phyloP scores from a whole-genome alignment of 257 asterid genomes.

The Ehretia macrophylla region DNA sequence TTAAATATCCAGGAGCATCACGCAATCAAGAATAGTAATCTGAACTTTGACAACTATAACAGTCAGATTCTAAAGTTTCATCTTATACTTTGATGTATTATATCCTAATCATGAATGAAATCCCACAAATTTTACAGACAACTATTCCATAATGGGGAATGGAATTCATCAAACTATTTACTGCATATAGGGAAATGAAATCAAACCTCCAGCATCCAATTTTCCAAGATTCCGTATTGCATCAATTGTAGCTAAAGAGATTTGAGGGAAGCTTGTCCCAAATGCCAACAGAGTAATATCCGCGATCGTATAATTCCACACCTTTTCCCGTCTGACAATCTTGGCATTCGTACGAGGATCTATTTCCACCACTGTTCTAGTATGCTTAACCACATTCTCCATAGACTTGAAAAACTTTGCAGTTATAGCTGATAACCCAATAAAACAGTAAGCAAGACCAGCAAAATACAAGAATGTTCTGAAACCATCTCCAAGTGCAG shows the following conservation, averaged over 20 bases:
- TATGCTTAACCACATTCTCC: conserved; percentile 85
- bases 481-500: conserved; percentile 43
- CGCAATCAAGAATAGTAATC: no score
- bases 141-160: background rate
- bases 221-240: conserved; percentile 79
- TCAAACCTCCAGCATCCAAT: conserved; percentile 82
- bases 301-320: conserved; percentile 89
- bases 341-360: conserved; percentile 57
- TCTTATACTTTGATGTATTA: no score
- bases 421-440: conserved; percentile 90
- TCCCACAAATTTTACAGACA: no score
- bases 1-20: no score
- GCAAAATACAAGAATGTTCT: conserved; percentile 53
- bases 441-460: conserved; percentile 78
- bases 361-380: conserved; percentile 51
- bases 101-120: no score
- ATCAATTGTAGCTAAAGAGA: conserved; percentile 90
- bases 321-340: conserved; percentile 48
- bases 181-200: background rate
- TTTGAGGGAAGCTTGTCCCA: conserved; percentile 98
- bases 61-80: no score
- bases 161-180: background rate
- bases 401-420: conserved; percentile 86
- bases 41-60: no score
- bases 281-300: conserved; percentile 86